These are phyloP conservation scores for Trametes elegans DNA, from an alignment of 768 basidiomycete genomes.

Conservation along the genomic window DNA sequence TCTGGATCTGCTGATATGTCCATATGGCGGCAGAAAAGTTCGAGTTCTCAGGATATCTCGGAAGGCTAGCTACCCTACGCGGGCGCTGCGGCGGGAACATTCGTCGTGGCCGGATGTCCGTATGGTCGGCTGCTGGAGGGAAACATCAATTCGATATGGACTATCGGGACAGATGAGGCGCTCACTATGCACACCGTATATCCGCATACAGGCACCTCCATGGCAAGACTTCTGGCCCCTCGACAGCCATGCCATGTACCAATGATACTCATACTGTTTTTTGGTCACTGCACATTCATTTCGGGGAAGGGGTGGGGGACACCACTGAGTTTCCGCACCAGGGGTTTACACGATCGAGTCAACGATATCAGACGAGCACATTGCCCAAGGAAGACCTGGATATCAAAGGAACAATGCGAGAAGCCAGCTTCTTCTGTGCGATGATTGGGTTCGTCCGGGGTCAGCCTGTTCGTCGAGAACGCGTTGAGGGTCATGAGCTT, in stretches of 20 bases:
- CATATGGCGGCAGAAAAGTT: constrained; percentile 4
- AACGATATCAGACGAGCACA: not conserved
- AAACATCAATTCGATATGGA: constrained; percentile 3
- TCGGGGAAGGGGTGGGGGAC: not conserved
- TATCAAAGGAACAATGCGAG: not conserved
- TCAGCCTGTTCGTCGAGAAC: constrained; percentile 3
- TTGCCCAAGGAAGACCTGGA: not conserved
- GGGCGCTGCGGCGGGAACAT: not conserved
- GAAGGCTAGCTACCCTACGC: not conserved
- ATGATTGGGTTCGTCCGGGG: constrained; percentile 4
- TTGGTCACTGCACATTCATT: no score
- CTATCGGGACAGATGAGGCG: constrained; percentile 1
- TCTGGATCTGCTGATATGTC: constrained; percentile 5
- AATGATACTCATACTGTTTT: no score
- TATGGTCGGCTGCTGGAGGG: constrained; percentile 6
- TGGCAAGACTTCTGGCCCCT: not conserved
- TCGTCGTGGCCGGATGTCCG: not conserved
- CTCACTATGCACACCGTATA: not conserved
- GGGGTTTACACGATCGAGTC: not conserved
- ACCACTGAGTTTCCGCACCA: not conserved
- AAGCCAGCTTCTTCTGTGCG: not conserved
- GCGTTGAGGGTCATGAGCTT: constrained; percentile 3
- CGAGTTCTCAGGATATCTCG: not conserved
- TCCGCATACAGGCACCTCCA: not conserved
- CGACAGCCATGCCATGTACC: not conserved